Percentiles rank a stretch among this genome's conserved stretches.
Evolutionary conservation across 208 protist species (phyloP).

Genomic region (Trypanosoma lewisi): DNA sequence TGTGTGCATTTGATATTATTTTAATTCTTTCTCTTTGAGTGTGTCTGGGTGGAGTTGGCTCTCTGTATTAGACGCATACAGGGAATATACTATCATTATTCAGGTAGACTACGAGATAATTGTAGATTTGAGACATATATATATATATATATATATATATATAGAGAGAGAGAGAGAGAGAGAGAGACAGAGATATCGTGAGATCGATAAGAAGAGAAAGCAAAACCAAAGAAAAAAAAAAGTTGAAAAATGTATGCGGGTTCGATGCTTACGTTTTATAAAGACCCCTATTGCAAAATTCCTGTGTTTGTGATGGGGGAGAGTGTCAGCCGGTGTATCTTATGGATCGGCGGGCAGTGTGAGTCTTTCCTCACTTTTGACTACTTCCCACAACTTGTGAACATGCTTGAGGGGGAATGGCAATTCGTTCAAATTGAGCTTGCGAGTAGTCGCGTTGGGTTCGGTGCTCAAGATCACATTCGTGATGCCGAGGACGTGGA

Average conservation of each 20-base stretch:
- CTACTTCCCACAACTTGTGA: slow-evolving; percentile 50
- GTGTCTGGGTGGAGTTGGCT: too few species aligned
- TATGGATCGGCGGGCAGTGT: slow-evolving; percentile 69
- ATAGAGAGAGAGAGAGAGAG: too few species aligned
- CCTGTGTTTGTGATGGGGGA: slow-evolving; percentile 56
- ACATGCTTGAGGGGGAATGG: slow-evolving; percentile 42
- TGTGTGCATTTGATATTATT: too few species aligned
- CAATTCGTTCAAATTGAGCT: slow-evolving; percentile 60
- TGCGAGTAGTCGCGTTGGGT: slow-evolving; percentile 57
- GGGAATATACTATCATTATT: too few species aligned
- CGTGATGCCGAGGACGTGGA: slow-evolving; percentile 73
- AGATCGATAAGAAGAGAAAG: too few species aligned
- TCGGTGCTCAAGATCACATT: slow-evolving; percentile 47
- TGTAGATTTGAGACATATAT: too few species aligned
- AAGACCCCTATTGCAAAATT: slow-evolving; percentile 53
- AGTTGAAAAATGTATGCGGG: slow-evolving; percentile 27
- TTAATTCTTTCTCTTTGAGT: too few species aligned
- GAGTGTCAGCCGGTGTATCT: slow-evolving; percentile 43
- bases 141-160: too few species aligned
- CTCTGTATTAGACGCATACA: too few species aligned
- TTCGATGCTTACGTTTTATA: slow-evolving; percentile 52
- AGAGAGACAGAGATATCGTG: too few species aligned
- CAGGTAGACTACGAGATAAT: too few species aligned
- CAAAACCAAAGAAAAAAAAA: slow-evolving; percentile 1
- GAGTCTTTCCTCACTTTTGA: slow-evolving; percentile 63